Evolutionary conservation across 495 filamentous ascomycete genomes (phyloP).

Genomic region (Hyaloscypha finlandica): DNA sequence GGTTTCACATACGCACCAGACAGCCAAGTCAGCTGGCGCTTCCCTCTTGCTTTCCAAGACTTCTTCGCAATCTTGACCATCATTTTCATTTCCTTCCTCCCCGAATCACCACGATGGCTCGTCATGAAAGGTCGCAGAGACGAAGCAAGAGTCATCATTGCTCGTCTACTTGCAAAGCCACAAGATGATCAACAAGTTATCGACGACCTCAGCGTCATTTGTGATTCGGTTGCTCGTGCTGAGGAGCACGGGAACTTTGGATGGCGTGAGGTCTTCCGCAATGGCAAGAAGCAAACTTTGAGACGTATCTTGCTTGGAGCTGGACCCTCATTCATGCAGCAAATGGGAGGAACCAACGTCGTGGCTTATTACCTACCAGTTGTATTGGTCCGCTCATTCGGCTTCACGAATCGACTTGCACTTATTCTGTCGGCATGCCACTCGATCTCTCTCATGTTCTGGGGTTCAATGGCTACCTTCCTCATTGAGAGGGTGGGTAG

Average conservation of each 20-base stretch:
- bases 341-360: conserved; percentile 29
- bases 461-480: conserved; percentile 32
- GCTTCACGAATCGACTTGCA: conserved; percentile 32
- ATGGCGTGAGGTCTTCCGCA: conserved; percentile 38
- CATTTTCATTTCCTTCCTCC: conserved; percentile 37
- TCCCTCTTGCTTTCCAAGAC: conserved; percentile 41
- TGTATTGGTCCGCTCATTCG: not conserved
- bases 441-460: conserved; percentile 26
- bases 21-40: conserved; percentile 10
- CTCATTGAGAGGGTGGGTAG: conserved; percentile 35
- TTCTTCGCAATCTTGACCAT: conserved; percentile 37
- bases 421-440: conserved; percentile 14
- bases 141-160: conserved; percentile 39
- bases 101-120: conserved; percentile 47
- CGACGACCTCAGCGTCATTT: conserved; percentile 6
- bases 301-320: conserved; percentile 30
- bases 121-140: conserved; percentile 42
- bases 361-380: conserved; percentile 32
- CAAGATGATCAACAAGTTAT: conserved; percentile 38
- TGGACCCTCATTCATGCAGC: conserved; percentile 4
- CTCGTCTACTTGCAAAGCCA: conserved; percentile 35
- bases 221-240: conserved; percentile 26
- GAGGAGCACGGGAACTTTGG: conserved; percentile 38
- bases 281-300: conserved; percentile 30
- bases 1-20: not conserved